These are phyloP conservation scores for Blastocladiella emersonii DNA, from an alignment of 371 early-diverging fungal genomes.

Conservation along the genomic window DNA sequence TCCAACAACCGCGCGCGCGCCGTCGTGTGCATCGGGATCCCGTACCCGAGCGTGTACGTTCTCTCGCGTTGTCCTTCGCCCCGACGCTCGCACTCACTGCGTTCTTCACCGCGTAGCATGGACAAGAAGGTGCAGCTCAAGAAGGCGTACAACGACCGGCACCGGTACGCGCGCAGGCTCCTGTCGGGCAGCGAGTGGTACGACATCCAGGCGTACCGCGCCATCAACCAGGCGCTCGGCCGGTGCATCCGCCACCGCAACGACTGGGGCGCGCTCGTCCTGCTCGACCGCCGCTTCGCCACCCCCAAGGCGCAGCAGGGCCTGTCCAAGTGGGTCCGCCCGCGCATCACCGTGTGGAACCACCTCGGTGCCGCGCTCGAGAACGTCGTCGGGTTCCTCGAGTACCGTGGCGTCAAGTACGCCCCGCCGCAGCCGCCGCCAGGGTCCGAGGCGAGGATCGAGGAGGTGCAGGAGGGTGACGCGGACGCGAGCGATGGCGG, in stretches of 20 bases:
- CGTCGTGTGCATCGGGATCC: conserved; percentile 84
- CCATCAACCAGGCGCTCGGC: conserved; percentile 92
- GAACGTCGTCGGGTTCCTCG: background rate
- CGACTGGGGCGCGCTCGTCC: conserved; percentile 55
- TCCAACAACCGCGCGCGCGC: conserved; percentile 75
- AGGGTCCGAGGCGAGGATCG: too few relatives aligned
- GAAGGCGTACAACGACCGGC: background rate
- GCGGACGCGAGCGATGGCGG: too few relatives aligned
- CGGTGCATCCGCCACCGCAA: conserved; percentile 81
- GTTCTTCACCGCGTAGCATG: background rate
- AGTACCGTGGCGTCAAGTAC: too few relatives aligned
- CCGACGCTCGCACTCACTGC: too few relatives aligned
- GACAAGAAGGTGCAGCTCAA: conserved; percentile 1
- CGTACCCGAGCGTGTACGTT: conserved; percentile 43
- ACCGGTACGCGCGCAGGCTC: background rate
- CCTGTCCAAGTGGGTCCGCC: conserved; percentile 4
- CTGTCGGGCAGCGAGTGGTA: conserved; percentile 62
- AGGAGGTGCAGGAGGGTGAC: too few relatives aligned
- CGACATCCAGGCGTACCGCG: conserved; percentile 69
- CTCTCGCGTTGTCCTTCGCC: too few relatives aligned
- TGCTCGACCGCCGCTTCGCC: conserved; percentile 45
- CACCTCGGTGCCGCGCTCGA: background rate
- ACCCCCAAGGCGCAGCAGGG: background rate
- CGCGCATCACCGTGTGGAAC: background rate
- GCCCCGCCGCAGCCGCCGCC: too few relatives aligned